Base-by-base conservation (phyloP, 2,329 filamentous ascomycete genomes). In the Cladosporium sp. region DNA sequence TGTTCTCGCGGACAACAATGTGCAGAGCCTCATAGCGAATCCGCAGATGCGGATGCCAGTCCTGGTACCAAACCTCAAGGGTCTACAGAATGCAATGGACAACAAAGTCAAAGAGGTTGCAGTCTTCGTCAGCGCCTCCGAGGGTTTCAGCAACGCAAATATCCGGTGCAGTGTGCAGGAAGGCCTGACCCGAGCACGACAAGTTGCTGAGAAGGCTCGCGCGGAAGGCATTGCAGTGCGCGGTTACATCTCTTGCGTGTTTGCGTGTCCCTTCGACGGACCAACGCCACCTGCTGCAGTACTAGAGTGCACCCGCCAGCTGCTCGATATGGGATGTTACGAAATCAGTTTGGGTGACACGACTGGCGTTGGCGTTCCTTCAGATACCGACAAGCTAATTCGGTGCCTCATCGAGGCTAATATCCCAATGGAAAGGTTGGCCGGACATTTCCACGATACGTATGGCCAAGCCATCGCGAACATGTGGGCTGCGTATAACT, bases 51-150 rank as follows among this genome's bases (percentile, higher is more conserved):
- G 55, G 5, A 18, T 77, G 8, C 79, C 79, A 2, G 80, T 82
- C 0, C 67, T 82, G 10, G 73, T 78, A 0, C 79, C 80, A 0
- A 82, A 81, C 66, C 29, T 76, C 12, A 79, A 78, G 65, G 79
- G 80, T 0, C 65, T 81, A 23, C 85, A 89, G 70, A 86, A 91
- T 53, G 89, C 90, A 0, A 85, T 77, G 0, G 61, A 75, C 21
- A 65, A 74, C 46, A 72, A 71, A 0, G 78, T 76, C 2, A 73
- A 71, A 37, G 79, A 81, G 62, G 73, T 81, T 6, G 78, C 78
- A 1, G 78, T 81, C 0, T 81, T 81, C 60, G 72, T 79, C 21
- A 78, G 76, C 64, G 79, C 78, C 0, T 79, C 75, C 0, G 80
- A 81, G 55, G 79, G 75, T 0, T 82, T 82, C 58, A 81, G 79